Percentiles rank a stretch among this genome's conserved stretches.
These are phyloP conservation scores for Celoporthe dispersa DNA, from an alignment of 2,329 filamentous ascomycete genomes.

Conservation along the genomic window DNA sequence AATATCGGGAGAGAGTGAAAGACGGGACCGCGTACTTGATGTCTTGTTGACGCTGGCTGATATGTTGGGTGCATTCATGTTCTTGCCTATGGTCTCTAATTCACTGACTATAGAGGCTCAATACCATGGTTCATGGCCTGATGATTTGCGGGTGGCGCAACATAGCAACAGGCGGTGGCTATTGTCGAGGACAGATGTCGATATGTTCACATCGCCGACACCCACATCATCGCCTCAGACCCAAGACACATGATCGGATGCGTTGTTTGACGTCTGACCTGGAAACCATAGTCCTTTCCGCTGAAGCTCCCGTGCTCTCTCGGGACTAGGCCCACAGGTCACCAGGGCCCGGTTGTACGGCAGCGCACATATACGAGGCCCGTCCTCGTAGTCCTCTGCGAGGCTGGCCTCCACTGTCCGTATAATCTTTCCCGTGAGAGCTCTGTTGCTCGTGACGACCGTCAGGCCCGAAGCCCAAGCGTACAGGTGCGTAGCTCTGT, in stretches of 20 bases:
- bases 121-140: neutral
- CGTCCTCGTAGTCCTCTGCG: conserved; percentile 21
- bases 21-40: too few species aligned
- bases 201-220: neutral
- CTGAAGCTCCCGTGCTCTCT: conserved; percentile 1
- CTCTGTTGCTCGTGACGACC: conserved; percentile 26
- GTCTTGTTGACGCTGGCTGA: too few species aligned
- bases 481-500: conserved; percentile 21
- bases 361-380: conserved; percentile 23
- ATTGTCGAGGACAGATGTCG: neutral
- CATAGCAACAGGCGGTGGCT: neutral
- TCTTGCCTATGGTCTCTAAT: neutral
- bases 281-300: conserved; percentile 2
- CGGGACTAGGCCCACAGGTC: conserved; percentile 24
- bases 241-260: neutral
- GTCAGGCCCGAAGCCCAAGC: conserved; percentile 15
- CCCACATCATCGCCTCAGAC: neutral
- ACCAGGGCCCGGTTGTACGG: conserved; percentile 27
- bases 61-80: neutral
- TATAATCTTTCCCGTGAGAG: conserved; percentile 21
- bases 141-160: neutral
- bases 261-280: neutral
- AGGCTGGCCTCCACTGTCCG: conserved; percentile 24
- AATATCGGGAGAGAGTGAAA: too few species aligned
- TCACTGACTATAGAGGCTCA: neutral